A percentile compares a stretch with the other conserved stretches of the same genome.
These are phyloP conservation scores for Vitis hybrid DNA, from an alignment of 177 flowering plant species.

Conservation along the genomic window DNA sequence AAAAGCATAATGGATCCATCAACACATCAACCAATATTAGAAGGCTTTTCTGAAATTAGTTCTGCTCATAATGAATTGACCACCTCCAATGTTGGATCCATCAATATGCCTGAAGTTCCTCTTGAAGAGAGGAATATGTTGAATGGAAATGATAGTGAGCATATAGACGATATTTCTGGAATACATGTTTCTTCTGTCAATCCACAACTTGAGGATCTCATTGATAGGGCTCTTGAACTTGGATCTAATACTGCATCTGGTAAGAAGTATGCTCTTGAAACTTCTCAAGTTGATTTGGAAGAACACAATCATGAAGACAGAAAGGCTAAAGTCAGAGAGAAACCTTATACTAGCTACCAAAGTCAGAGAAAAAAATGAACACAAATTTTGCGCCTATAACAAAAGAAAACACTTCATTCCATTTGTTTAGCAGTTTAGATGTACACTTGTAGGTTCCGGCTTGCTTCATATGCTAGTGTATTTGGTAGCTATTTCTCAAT, in stretches of 20 bases:
- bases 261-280: conserved; percentile 35
- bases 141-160: conserved; percentile 15
- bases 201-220: conserved; percentile 76
- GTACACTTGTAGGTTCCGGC: too few relatives aligned
- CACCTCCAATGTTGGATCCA: conserved; percentile 6
- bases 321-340: conserved; percentile 46
- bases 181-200: conserved; percentile 25
- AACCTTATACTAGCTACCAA: conserved; percentile 31
- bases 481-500: too few relatives aligned
- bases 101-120: conserved; percentile 12
- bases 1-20: conserved; percentile 17
- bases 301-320: conserved; percentile 36
- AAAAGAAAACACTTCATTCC: too few relatives aligned
- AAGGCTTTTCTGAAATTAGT: conserved; percentile 15
- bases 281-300: conserved; percentile 36
- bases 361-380: too few relatives aligned
- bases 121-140: conserved; percentile 18
- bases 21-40: conserved; percentile 13
- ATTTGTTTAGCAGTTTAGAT: too few relatives aligned
- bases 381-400: too few relatives aligned
- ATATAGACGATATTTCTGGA: conserved; percentile 19
- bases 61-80: conserved; percentile 18
- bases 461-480: too few relatives aligned
- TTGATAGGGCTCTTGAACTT: conserved; percentile 88
- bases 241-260: conserved; percentile 54